Base-by-base conservation (phyloP, 352 stramenopile genomes). In the Peronospora belbahrii region DNA sequence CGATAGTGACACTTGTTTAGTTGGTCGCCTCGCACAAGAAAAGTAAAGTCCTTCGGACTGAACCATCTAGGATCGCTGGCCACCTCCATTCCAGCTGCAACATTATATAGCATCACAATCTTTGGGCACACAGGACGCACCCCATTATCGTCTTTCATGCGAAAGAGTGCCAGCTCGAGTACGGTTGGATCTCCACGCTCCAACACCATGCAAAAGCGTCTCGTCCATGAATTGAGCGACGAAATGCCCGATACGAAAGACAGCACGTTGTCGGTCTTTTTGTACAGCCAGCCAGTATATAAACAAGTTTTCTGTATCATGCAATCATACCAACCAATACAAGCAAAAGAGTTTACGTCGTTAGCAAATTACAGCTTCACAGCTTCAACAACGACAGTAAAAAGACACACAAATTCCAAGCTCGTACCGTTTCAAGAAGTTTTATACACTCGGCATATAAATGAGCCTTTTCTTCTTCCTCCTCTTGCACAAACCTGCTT, bases 141-240 rank as follows among this genome's bases (percentile, higher is more conserved):
- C 3, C 54, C 53, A 8, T 57, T 58, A 4, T 51, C 60, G 18
- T 72, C 60, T 32, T 68, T 59, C 60, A 82, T 72, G 15, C 53
- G 68, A 32, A 86, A 90, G 7, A 89, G 65, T 18, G 74, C 76
- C n/a, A 90, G 52, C 57, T 93, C 78, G 5, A 90, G 43, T 0
- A 85, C 49, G 11, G 78, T 61, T 0, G 65, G 68, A 0, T 81
- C 52, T 2, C 74, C 78, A 30, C 76, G 72, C 34, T 82, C 62
- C 11, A 93, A 51, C 2, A 89, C 78, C 15, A 93, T 72, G 30
- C 76, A 87, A 42, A 83, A 79, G 20, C 66, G 61, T 23, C 67
- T 52, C 22, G 56, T 79, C 74, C 74, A 86, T 13, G 72, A 86
- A 35, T 81, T 74, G 15, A 86, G 56, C 17, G 72, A 75, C 32